These are phyloP conservation scores for Rubroboletus pulcherrimus DNA, from an alignment of 768 basidiomycete species.

Conservation along the genomic window DNA sequence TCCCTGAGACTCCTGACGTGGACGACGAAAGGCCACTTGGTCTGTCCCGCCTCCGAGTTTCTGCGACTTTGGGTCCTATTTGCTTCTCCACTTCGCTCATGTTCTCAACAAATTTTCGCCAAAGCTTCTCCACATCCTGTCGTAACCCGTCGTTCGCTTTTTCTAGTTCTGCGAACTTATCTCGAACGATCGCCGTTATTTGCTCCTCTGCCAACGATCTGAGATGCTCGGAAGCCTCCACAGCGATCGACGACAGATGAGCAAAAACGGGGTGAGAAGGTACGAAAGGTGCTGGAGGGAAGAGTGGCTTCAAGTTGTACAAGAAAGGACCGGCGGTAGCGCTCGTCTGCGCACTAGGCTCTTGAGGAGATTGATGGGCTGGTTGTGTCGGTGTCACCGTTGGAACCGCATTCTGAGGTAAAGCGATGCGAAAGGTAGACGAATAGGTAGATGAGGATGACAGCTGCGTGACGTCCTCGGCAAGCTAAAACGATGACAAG, in stretches of 20 bases:
- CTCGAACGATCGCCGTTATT: constrained; percentile 48
- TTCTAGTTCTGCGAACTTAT: constrained; percentile 55
- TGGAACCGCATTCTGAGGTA: constrained; percentile 30
- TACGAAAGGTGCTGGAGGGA: constrained; percentile 73
- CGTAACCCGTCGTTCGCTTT: constrained; percentile 51
- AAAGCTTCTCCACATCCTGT: constrained; percentile 57
- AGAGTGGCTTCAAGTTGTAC: constrained; percentile 54
- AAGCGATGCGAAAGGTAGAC: constrained; percentile 42
- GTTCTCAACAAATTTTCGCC: constrained; percentile 54
- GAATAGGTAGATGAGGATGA: constrained; percentile 44
- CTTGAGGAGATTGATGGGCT: constrained; percentile 27
- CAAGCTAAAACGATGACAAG: constrained; percentile 20
- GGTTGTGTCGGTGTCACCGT: constrained; percentile 27
- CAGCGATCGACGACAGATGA: constrained; percentile 59
- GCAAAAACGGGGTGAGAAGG: constrained; percentile 70
- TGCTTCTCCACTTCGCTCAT: constrained; percentile 43
- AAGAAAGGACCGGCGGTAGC: constrained; percentile 38
- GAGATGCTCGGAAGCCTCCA: constrained; percentile 48
- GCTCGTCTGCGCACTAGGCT: constrained; percentile 20
- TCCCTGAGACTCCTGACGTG: constrained; percentile 24
- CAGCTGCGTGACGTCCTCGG: constrained; percentile 22
- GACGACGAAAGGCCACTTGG: constrained; percentile 19
- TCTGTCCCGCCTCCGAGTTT: constrained; percentile 20
- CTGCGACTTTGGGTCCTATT: constrained; percentile 17
- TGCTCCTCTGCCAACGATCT: constrained; percentile 58